Evolutionary conservation across 1,284 basidiomycete species (phyloP).

Genomic region (Peniophora sp.): DNA sequence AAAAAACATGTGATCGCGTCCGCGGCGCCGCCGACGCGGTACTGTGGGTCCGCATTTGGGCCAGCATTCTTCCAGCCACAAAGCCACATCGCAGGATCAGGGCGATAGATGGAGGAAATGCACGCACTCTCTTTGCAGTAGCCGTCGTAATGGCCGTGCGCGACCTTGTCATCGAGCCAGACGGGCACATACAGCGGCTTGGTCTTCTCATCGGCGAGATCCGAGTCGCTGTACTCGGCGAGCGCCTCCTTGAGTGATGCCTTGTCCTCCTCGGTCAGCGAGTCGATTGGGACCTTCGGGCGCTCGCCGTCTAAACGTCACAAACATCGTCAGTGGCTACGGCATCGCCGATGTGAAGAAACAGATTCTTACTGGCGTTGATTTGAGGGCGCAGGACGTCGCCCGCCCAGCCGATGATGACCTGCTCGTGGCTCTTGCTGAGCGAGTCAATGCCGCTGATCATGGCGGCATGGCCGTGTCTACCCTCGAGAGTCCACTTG

Average conservation of each 20-base stretch:
- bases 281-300: constrained; percentile 38
- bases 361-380: constrained; percentile 8
- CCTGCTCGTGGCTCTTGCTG: constrained; percentile 77
- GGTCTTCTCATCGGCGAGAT: constrained; percentile 36
- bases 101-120: not conserved
- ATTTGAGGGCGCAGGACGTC: constrained; percentile 52
- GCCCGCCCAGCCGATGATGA: constrained; percentile 92
- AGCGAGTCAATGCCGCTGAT: constrained; percentile 88
- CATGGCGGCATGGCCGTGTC: constrained; percentile 94
- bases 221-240: constrained; percentile 33
- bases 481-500: constrained; percentile 71
- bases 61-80: too few species aligned
- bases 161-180: constrained; percentile 86
- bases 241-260: constrained; percentile 56
- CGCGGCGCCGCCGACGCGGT: too few species aligned
- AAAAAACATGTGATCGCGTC: too few species aligned
- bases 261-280: constrained; percentile 53
- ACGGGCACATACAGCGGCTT: constrained; percentile 79
- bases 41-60: too few species aligned
- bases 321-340: not conserved
- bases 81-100: not conserved
- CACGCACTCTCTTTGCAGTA: constrained; percentile 94
- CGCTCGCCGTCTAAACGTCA: constrained; percentile 17
- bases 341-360: not conserved
- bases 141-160: constrained; percentile 92